phyloP scores from a whole-genome alignment of 768 basidiomycete genomes.

The Pulveroboletus sp. region DNA sequence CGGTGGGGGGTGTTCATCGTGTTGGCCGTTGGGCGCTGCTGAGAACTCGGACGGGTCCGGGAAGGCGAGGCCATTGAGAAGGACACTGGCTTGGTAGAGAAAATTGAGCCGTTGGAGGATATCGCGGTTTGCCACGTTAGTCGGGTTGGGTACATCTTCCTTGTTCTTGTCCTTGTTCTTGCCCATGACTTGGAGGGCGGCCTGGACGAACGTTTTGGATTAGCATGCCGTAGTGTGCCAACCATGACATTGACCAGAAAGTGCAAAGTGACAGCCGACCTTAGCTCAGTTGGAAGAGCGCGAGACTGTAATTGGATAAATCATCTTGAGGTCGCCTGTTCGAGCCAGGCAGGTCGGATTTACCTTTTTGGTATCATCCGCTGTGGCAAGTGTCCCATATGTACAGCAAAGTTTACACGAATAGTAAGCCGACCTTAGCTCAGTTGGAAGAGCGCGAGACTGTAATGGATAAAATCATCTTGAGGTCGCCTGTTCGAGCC shows the following conservation, averaged over 20 bases:
- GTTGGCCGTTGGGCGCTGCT: background rate
- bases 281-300: slow-evolving; percentile 50
- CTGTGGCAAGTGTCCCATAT: background rate
- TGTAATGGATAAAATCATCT: slow-evolving; percentile 38
- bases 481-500: slow-evolving; percentile 46
- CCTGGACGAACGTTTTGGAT: too few relatives aligned
- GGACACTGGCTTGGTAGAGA: slow-evolving; percentile 77
- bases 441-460: slow-evolving; percentile 53
- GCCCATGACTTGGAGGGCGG: slow-evolving; percentile 44
- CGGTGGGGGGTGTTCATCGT: background rate
- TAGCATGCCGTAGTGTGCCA: too few relatives aligned
- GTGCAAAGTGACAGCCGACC: slow-evolving; percentile 5
- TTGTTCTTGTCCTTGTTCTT: slow-evolving; percentile 61
- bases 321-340: slow-evolving; percentile 60
- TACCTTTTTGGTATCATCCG: background rate
- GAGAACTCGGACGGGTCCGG: background rate
- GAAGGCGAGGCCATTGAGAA: slow-evolving; percentile 44
- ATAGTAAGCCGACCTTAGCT: slow-evolving; percentile 25
- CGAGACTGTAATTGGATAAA: slow-evolving; percentile 37
- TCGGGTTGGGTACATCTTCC: slow-evolving; percentile 55
- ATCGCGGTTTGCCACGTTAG: slow-evolving; percentile 63
- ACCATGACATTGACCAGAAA: too few relatives aligned
- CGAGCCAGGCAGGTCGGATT: slow-evolving; percentile 58
- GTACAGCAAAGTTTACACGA: background rate
- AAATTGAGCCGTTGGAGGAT: slow-evolving; percentile 83